Base-by-base conservation (phyloP, 352 stramenopile genomes). In the Pythium volutum region DNA sequence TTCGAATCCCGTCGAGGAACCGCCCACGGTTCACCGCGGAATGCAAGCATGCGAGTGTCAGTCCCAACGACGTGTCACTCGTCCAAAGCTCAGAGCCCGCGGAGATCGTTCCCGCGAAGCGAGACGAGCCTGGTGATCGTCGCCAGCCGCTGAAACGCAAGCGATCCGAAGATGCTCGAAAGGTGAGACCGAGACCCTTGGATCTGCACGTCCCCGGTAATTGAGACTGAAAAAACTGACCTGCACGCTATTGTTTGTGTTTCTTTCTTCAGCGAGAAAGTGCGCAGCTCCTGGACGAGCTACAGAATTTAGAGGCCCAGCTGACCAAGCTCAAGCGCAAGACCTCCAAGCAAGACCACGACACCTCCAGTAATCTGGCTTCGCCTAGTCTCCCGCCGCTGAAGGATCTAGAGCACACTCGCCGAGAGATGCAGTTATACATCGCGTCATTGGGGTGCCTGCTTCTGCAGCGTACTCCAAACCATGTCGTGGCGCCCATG, bases 371-470 rank as follows among this genome's bases (percentile, higher is more conserved):
- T 4, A n/a, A 27, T 4, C 11, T 22, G 4, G 15, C 36, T 26
- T 43, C 36, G 18, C 36, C 36, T 9, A 2, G 10, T 43, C 36
- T 20, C 11, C 36, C 36, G 36, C 14, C 14, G 0, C 11, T 43
- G 18, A 5, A 5, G 10, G 46, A 41, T 6, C 61, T 62, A 1
- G 41, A 54, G 8, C 20, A 38, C 15, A 29, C 47, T 0, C 45
- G 41, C 18, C 52, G 25, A 4, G 34, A 62, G 7, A 20, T 48
- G 8, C 33, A 63, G 16, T 52, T 64, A 11, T 43, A 59, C 15
- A 33, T 64, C 22, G 62, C 62, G 2, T 33, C 33, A 1, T 22
- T 60, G 7, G 54, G 62, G 14, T 63, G 29, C 27, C 34, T 69
- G 54, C 34, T 69, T 10, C 46, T 59, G 2, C 62, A 59, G 22